Base-by-base conservation (phyloP, 306 rosid genomes). In the Vicia faba region DNA sequence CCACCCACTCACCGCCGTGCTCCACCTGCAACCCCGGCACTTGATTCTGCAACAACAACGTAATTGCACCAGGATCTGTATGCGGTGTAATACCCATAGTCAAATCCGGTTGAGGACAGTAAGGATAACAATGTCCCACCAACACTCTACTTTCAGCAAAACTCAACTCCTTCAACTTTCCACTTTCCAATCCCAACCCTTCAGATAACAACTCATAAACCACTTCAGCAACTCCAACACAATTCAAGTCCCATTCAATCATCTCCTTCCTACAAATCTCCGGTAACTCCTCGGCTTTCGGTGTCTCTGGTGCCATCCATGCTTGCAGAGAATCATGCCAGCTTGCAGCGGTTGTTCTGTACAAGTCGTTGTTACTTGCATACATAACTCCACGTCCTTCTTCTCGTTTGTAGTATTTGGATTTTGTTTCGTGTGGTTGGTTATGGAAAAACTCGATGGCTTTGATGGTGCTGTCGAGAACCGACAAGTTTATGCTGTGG, bases 391-490 rank as follows among this genome's bases (percentile, higher is more conserved):
- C 62, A 7, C 14, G 79, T 1, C 45, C 43, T 46, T 84, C 85
- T 5, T 81, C 79, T 12, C 83, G 69, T 45, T 74, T 83, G 35
- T 77, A 77, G 83, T 62, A 69, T 31, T 38, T 68, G 61, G 75
- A 54, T 51, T 80, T 83, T 20, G 26, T 36, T 31, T 74, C 66
- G 2, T 45, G 63, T 69, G 85, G 79, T 20, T 26, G 83, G 14
- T 80, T 68, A 60, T 84, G 85, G 23, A 84, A 84, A 1, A 71
- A 77, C 63, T 75, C 70, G 11, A 84, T 51, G 26, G 75, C 57
- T 2, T 63, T 26, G 25, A 78, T 45, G 23, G 79, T 78, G 7
- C 75, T 18, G 20, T 72, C 57, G 3, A 78, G 46, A 9, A 61
- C 19, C 0, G 77, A 51, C 25, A 18, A 26, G 3, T 73, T 77